Evolutionary conservation across 2,329 filamentous ascomycete genomes (phyloP).

Genomic region (Neonectria punicea): DNA sequence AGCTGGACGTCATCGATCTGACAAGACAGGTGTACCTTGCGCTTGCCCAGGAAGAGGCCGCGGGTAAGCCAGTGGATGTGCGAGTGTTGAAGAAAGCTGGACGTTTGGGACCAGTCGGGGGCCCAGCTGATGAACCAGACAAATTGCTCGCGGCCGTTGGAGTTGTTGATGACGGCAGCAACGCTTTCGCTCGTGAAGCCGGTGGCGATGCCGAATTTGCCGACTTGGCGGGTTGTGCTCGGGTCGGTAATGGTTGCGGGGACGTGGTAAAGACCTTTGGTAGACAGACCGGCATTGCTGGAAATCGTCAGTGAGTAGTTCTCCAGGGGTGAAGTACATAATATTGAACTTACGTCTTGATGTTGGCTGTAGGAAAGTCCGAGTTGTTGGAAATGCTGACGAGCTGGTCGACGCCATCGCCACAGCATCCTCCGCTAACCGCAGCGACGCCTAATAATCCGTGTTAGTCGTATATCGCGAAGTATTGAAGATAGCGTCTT

Average conservation of each 20-base stretch:
- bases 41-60: slow-evolving; percentile 32
- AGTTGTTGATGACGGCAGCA: slow-evolving; percentile 30
- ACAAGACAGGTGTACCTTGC: slow-evolving; percentile 28
- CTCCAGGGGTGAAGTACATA: too few species aligned
- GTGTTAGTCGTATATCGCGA: neutral
- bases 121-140: slow-evolving; percentile 36
- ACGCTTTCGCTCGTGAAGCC: slow-evolving; percentile 24
- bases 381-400: slow-evolving; percentile 26
- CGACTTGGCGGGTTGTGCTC: slow-evolving; percentile 23
- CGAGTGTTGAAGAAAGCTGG: slow-evolving; percentile 28
- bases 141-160: slow-evolving; percentile 31
- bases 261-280: slow-evolving; percentile 29
- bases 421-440: slow-evolving; percentile 8
- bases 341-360: slow-evolving; percentile 23
- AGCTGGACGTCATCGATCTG: slow-evolving; percentile 32
- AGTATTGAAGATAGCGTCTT: too few species aligned
- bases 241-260: slow-evolving; percentile 25
- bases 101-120: slow-evolving; percentile 32
- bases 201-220: slow-evolving; percentile 28
- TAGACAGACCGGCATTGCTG: slow-evolving; percentile 25
- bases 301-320: neutral
- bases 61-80: slow-evolving; percentile 35
- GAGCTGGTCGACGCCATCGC: slow-evolving; percentile 18
- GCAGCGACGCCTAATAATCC: neutral
- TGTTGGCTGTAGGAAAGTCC: slow-evolving; percentile 29